Evolutionary conservation across 345 rosid genomes (phyloP).

Genomic region (Citrus trifoliata): DNA sequence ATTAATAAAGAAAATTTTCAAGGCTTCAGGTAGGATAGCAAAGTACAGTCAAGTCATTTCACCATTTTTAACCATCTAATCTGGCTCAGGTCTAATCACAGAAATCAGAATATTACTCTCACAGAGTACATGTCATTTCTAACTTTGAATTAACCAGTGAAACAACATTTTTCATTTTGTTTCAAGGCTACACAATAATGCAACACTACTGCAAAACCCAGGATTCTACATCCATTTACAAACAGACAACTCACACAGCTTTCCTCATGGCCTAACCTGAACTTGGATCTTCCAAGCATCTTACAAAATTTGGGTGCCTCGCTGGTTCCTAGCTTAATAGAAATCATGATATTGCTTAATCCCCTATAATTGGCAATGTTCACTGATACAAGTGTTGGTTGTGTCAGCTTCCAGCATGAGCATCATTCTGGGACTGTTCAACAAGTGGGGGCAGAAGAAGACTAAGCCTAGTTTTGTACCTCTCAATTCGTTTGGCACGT

Average conservation of each 20-base stretch:
- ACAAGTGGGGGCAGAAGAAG: constrained; percentile 73
- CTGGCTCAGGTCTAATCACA: neutral
- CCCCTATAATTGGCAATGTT: neutral
- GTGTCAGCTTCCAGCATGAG: constrained; percentile 39
- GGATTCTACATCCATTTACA: neutral
- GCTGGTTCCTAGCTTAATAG: neutral
- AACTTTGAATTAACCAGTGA: neutral
- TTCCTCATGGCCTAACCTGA: neutral
- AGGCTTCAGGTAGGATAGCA: too few relatives aligned
- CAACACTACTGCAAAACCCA: neutral
- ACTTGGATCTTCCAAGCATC: neutral
- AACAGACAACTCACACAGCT: neutral
- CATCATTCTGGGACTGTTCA: constrained; percentile 52
- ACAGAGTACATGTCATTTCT: neutral
- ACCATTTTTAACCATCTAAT: neutral
- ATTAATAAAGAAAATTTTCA: too few relatives aligned
- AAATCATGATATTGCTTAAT: neutral
- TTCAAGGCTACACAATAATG: neutral
- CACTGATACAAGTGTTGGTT: constrained; percentile 7
- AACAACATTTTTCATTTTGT: neutral
- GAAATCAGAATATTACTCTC: neutral
- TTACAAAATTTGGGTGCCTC: neutral
- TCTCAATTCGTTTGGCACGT: constrained; percentile 65
- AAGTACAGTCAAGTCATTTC: too few relatives aligned
- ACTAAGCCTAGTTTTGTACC: constrained; percentile 76